phyloP scores from a whole-genome alignment of 2,329 filamentous ascomycete genomes.

The Aspergillus nomiae region DNA sequence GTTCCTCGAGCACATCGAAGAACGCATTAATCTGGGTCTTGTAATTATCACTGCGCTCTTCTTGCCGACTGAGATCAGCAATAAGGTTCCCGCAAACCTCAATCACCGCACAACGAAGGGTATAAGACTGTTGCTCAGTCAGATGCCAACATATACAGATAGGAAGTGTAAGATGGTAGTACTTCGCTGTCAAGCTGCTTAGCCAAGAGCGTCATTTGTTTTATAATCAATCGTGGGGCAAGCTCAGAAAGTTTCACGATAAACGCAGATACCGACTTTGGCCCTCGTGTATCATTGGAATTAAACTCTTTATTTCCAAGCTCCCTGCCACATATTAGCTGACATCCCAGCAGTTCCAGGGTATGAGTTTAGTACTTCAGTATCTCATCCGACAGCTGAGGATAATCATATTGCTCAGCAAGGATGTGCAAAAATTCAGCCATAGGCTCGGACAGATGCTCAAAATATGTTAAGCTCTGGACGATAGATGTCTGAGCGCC shows the following conservation, averaged over 20 bases:
- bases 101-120: slow-evolving; percentile 87
- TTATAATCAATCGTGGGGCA: slow-evolving; percentile 87
- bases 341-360: neutral
- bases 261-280: slow-evolving; percentile 94
- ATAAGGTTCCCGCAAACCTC: slow-evolving; percentile 98
- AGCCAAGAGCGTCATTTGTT: slow-evolving; percentile 93
- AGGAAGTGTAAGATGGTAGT: slow-evolving; percentile 18
- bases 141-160: neutral
- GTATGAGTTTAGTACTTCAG: slow-evolving; percentile 53
- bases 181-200: slow-evolving; percentile 95
- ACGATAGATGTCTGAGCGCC: slow-evolving; percentile 97
- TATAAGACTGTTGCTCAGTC: slow-evolving; percentile 68
- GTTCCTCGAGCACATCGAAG: slow-evolving; percentile 93
- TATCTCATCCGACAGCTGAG: slow-evolving; percentile 91
- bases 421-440: slow-evolving; percentile 96
- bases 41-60: slow-evolving; percentile 87
- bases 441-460: slow-evolving; percentile 98
- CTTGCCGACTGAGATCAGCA: slow-evolving; percentile 82
- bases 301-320: slow-evolving; percentile 98
- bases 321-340: slow-evolving; percentile 57
- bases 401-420: slow-evolving; percentile 95
- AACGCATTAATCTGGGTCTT: slow-evolving; percentile 96
- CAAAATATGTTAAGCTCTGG: slow-evolving; percentile 96
- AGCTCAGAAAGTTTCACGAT: slow-evolving; percentile 92
- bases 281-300: slow-evolving; percentile 90